Base-by-base conservation (phyloP, 2,329 filamentous ascomycete genomes). In the Aschersonia sp. region DNA sequence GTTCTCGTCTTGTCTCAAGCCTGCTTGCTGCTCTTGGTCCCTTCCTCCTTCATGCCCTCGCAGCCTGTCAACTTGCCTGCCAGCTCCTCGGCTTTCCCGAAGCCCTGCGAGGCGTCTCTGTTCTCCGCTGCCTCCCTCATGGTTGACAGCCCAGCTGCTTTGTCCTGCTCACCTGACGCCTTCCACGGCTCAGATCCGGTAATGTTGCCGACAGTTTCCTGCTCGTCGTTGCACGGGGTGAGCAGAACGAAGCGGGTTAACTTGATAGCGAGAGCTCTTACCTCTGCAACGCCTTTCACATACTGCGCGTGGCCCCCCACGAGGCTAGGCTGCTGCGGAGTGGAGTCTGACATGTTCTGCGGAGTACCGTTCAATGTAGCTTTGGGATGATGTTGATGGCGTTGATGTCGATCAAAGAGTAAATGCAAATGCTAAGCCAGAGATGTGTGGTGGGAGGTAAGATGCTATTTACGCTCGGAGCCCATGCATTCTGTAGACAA, bases 31-130 rank as follows among this genome's bases (percentile, higher is more conserved):
- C 75, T 80, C 20, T 67, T 70, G 10, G 65, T 68, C 0, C 80
- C 80, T 61, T 84, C 80, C 48, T 72, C 70, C 61, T 75, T 66
- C 82, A 86, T 85, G 0, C 82, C 82, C 61, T 82, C 77, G 53
- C 82, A 86, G 0, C 82, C 82, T 0, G 77, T 73, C 1, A 74
- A 63, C 57, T 75, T 77, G 5, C 82, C 82, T 0, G 78, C 75
- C 45, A 80, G 58, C 66, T 85, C 76, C 60, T 87, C 82, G 3
- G 71, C 69, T 56, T 74, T 77, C 38, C 82, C 82, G 48, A 73
- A 78, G 0, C 81, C 81, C 43, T 74, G 65, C 4, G 48, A 57
- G 1, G 73, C 59, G 54, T 84, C 77, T 29, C 80, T 70, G 47
- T 71, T 63, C 53, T 78, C 72, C 50, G 70, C 68, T 1, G 77